Percentiles rank a stretch among this genome's conserved stretches.
Evolutionary conservation across 352 stramenopile species (phyloP).

Genomic region (Phytophthora constricta): DNA sequence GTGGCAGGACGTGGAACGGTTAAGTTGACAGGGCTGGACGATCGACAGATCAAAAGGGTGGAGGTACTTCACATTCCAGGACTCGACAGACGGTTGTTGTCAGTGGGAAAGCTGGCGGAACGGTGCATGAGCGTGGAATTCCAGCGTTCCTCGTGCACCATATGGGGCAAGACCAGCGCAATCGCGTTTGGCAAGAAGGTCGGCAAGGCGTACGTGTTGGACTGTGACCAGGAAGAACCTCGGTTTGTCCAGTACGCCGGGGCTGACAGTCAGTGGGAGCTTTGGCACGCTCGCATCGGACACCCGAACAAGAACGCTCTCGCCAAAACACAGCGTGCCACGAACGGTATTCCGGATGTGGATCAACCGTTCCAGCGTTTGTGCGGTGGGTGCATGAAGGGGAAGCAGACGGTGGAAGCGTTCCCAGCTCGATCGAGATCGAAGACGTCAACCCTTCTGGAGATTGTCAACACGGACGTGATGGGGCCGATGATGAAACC

Average conservation of each 20-base stretch:
- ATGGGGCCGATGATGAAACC: no score
- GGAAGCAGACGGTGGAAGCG: no score
- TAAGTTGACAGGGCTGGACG: background rate
- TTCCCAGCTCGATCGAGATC: no score
- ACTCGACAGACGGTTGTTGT: slow-evolving; percentile 20
- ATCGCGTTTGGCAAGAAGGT: background rate
- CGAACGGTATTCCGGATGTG: slow-evolving; percentile 10
- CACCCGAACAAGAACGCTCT: background rate
- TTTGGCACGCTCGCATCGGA: background rate
- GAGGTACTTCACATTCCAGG: slow-evolving; percentile 13
- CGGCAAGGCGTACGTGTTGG: background rate
- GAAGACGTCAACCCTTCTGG: no score
- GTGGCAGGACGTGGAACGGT: slow-evolving; percentile 20
- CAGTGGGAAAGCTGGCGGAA: slow-evolving; percentile 24
- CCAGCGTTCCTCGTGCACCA: background rate
- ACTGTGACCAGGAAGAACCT: background rate
- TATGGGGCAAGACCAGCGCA: background rate
- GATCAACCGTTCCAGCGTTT: no score
- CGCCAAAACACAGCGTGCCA: slow-evolving; percentile 13
- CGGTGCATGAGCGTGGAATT: slow-evolving; percentile 15
- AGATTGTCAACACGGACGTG: no score
- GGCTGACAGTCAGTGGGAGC: background rate
- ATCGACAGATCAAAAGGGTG: background rate
- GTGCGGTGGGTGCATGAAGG: no score
- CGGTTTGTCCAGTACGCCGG: background rate